These are phyloP conservation scores for Bidens hawaiensis DNA, from an alignment of 140 eudicot genomes.

Conservation along the genomic window DNA sequence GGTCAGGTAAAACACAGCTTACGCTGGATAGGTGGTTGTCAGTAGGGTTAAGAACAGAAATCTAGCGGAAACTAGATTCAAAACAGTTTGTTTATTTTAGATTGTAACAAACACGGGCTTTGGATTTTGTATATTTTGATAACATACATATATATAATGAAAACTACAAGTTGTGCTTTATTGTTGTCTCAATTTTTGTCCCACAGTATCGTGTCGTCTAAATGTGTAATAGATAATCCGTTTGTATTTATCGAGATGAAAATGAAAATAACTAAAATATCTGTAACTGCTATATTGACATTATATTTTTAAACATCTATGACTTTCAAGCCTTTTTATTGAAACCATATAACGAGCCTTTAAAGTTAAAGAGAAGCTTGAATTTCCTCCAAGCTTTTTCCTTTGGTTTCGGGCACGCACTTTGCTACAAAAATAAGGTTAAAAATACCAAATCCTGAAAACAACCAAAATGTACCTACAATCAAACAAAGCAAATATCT, in stretches of 20 bases:
- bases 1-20: background rate
- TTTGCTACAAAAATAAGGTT: constrained; percentile 60
- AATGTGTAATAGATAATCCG: background rate
- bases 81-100: background rate
- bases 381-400: constrained; percentile 82
- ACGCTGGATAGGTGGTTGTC: background rate
- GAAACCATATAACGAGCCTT: background rate
- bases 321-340: background rate
- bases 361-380: constrained; percentile 56
- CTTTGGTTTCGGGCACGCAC: constrained; percentile 83
- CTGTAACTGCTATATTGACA: background rate
- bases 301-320: constrained; percentile 8
- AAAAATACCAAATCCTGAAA: constrained; percentile 46
- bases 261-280: background rate
- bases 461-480: constrained; percentile 68
- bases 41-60: background rate
- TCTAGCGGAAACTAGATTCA: background rate
- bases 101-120: constrained; percentile 20
- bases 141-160: constrained; percentile 8
- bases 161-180: background rate
- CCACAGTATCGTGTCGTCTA: background rate
- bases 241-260: background rate
- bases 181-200: background rate
- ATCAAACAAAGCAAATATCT: background rate
- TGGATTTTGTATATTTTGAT: constrained; percentile 20